Base-by-base conservation (phyloP, 139 green algal species). In the Picochlorum sp. region DNA sequence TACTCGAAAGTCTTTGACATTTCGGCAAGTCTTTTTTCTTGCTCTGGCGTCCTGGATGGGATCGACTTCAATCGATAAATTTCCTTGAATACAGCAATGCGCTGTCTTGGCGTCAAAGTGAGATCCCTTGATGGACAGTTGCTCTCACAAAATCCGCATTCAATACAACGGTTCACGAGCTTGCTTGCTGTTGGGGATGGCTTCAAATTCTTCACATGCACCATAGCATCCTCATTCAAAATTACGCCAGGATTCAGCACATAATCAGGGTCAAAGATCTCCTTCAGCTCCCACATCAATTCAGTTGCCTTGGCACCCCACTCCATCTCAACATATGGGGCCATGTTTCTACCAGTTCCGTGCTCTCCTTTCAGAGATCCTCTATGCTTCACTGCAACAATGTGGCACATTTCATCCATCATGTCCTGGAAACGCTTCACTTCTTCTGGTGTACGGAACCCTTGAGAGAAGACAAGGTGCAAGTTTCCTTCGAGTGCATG, bases 71-170 rank as follows among this genome's bases (percentile, higher is more conserved):
- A 79, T 45, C 92, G 85, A 62, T 64, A 73, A 63, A 98, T 90
- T 83, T 98, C 92, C 49, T 88, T 82, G 77, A 83, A 95, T 6
- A 85, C 80, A 8, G 89, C 87, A 75, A 98, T 96, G 77, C 91
- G 87, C 83, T 97, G 90, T 45, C 91, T 83, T 8, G 92, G 92
- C 8, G 92, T 98, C 41, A 98, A 80, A 3, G 86, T 93, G 55
- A 96, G 52, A 74, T 98, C 92, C 21, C 77, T 74, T 37, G 78
- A 88, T 52, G 92, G 92, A 88, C 92, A 98, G 81, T 97, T 97
- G 74, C 71, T 88, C 83, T 98, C 92, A 72, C 92, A 98, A 82
- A 98, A 98, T 50, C 92, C 92, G 78, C 92, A 98, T 85, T 98
- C 92, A 67, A 98, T 98, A 88, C 92, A 98, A 65, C 73, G 80